phyloP scores from a whole-genome alignment of 345 rosid genomes.

The Raphanus raphanistrum region DNA sequence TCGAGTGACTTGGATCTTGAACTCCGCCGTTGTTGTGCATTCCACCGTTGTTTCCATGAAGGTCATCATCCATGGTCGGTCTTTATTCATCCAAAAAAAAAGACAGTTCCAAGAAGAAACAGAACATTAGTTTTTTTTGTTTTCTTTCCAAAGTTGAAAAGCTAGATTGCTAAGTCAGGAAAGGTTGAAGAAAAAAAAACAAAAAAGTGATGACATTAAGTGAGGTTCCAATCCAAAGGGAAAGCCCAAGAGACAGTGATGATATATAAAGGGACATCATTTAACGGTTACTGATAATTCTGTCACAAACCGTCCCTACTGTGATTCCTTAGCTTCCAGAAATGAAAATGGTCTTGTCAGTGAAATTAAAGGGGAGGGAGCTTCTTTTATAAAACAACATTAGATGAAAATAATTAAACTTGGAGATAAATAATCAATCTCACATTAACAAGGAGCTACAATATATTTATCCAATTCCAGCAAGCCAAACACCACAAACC shows the following conservation, averaged over 20 bases:
- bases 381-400: neutral
- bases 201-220: too few species aligned
- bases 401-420: neutral
- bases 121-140: neutral
- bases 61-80: slow-evolving; percentile 48
- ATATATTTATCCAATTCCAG: neutral
- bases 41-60: slow-evolving; percentile 42
- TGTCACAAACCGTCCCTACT: slow-evolving; percentile 9
- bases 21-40: slow-evolving; percentile 43
- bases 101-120: neutral
- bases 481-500: neutral
- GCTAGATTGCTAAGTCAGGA: neutral
- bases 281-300: neutral
- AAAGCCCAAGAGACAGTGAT: neutral
- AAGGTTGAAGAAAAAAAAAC: neutral
- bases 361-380: neutral
- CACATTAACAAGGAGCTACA: neutral
- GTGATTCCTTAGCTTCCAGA: slow-evolving; percentile 1
- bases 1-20: slow-evolving; percentile 30
- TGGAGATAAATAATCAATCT: neutral
- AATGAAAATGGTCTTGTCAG: neutral
- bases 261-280: neutral
- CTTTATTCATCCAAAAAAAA: slow-evolving; percentile 2
- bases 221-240: neutral
- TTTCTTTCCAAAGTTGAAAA: neutral